Evolutionary conservation across 164 flowering plant genomes (phyloP), one percentile per base, ranked within the genome.

Genomic region (Vitis rotundifolia): DNA sequence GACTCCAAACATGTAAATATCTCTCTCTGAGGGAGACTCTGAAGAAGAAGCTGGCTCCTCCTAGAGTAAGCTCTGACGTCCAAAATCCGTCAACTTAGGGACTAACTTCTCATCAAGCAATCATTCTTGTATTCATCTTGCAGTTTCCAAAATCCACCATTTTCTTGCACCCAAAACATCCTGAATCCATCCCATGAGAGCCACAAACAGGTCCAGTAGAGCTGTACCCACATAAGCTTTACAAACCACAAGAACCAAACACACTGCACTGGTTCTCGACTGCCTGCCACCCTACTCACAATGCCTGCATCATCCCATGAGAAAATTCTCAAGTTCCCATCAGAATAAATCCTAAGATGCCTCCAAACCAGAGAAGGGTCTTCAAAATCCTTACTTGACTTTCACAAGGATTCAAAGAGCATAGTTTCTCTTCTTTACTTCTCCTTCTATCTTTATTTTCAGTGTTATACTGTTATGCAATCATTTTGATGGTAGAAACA

Each of bases 321-420:
- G 77, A 84, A 86, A 16, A 84, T 84, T 65, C 90, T 78, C 69
- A 86, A 72, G 73, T 86, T 86, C 16, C 90, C 90, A 83, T 86
- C 90, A 2, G 81, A 52, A 47, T 84, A 88, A 14, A 86, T 75
- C 65, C 82, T 76, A 9, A 84, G 78, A 77, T 77, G 84, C 75
- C 88, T 82, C 55, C 81, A 72, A 67, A 54, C 49, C 72, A 73
- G 78, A 50, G 82, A 78, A 56, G 78, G 54, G 55, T 84, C 89
- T 49, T 68, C 75, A 76, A 71, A 75, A 77, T 82, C 88, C 75
- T 75, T 79, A 73, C 86, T 74, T 11, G 83, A 69, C 14, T 58
- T 2, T 22, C 26, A 22, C 26, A 22, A 22, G 26, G 26, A 22
- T 22, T 22, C 26, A 22, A 37, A 37, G 5, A 37, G 44, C 26